These are phyloP conservation scores for Aspergillus versicolor DNA, from an alignment of 2,329 filamentous ascomycete species.

Conservation along the genomic window DNA sequence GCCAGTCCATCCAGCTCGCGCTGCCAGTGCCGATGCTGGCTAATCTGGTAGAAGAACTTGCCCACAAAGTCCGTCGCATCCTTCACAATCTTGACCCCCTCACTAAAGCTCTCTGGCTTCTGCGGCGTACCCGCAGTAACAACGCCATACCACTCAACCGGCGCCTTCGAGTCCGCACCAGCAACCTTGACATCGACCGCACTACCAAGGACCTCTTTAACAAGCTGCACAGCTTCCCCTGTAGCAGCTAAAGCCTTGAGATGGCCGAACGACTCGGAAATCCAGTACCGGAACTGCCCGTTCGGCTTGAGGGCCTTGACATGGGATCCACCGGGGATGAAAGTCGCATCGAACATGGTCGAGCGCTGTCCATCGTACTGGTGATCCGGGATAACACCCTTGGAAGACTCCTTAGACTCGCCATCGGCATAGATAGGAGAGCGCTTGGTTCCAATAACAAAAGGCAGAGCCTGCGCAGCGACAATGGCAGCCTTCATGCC, in stretches of 20 bases:
- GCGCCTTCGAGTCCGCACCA: conserved; percentile 12
- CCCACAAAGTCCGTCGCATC: conserved; percentile 67
- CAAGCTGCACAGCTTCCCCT: conserved; percentile 29
- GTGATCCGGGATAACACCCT: conserved; percentile 67
- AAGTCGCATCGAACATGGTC: conserved; percentile 75
- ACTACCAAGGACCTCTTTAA: conserved; percentile 27
- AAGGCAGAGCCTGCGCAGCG: conserved; percentile 58
- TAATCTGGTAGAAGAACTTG: conserved; percentile 67
- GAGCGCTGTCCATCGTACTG: conserved; percentile 77
- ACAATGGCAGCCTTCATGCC: conserved; percentile 62
- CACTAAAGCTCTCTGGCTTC: conserved; percentile 21
- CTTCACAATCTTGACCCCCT: conserved; percentile 57
- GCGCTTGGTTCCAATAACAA: conserved; percentile 70
- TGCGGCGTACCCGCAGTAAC: conserved; percentile 29
- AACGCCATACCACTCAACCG: conserved; percentile 35
- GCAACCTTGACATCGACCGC: conserved; percentile 29
- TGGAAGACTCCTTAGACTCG: conserved; percentile 62
- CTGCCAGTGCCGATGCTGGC: conserved; percentile 71
- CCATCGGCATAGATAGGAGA: conserved; percentile 41
- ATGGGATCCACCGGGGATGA: conserved; percentile 69
- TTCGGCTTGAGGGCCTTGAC: conserved; percentile 64
- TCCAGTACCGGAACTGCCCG: conserved; percentile 72
- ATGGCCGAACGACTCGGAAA: conserved; percentile 78
- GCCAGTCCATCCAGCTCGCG: conserved; percentile 72
- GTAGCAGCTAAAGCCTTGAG: conserved; percentile 36